phyloP scores from a whole-genome alignment of 1,139 yeast species.

The Zhuliangozyma parablackwelliae region DNA sequence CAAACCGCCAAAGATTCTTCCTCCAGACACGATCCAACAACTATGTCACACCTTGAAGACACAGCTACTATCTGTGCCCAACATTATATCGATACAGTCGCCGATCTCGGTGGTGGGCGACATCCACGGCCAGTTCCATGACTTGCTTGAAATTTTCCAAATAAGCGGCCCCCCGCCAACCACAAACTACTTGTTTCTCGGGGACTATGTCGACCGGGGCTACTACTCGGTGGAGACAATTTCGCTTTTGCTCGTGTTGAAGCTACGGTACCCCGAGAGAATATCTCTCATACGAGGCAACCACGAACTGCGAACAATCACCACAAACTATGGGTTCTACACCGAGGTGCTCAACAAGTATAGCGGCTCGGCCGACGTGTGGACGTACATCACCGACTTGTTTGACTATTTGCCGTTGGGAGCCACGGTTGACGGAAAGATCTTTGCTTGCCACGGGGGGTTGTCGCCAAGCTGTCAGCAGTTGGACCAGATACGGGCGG shows the following conservation, averaged over 20 bases:
- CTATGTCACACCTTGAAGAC: conserved; percentile 42
- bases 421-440: conserved; percentile 85
- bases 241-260: conserved; percentile 73
- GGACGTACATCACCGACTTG: conserved; percentile 86
- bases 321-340: conserved; percentile 94
- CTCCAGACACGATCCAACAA: conserved; percentile 39
- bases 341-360: conserved; percentile 91
- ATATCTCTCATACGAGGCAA: conserved; percentile 85
- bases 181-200: conserved; percentile 86
- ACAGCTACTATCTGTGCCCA: conserved; percentile 41
- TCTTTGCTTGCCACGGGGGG: conserved; percentile 98
- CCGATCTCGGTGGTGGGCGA: conserved; percentile 99
- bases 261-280: conserved; percentile 80
- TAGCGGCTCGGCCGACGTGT: conserved; percentile 69
- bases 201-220: conserved; percentile 91
- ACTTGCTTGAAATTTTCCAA: conserved; percentile 80
- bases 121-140: conserved; percentile 96
- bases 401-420: conserved; percentile 89
- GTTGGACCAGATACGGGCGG: conserved; percentile 81
- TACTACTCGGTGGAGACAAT: conserved; percentile 91
- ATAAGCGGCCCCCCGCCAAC: conserved; percentile 93
- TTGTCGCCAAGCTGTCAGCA: conserved; percentile 91
- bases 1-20: conserved; percentile 42
- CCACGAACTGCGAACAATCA: conserved; percentile 93
- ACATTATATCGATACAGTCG: conserved; percentile 75